Evolutionary conservation across 345 rosid species (phyloP), one percentile per base, ranked within the genome.

Genomic region (Zanthoxylum bungeanum): DNA sequence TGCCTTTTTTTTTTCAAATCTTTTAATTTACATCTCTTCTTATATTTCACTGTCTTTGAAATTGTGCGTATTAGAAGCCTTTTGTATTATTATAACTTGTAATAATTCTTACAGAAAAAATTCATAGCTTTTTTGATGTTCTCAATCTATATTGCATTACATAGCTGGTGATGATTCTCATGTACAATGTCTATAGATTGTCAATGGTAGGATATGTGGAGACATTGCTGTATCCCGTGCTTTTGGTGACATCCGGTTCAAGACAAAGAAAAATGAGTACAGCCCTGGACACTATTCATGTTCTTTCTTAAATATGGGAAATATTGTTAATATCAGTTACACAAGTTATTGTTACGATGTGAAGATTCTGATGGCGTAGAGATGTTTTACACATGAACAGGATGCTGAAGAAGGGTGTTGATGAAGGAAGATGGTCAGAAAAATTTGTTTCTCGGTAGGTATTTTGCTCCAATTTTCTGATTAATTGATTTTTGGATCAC

Each of bases 151-250:
- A 24, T 49, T 31, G 25, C 63, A 55, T 76, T 37, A 33, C 17
- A 55, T 21, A 16, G 47, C 56, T 71, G 50, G 57, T 66, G 47
- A 28, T 73, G 56, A 66, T 56, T 77, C 60, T 58, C 56, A 27
- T 22, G 37, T 63, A 33, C 24, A 46, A 72, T 49, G 42, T 64
- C 60, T 70, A 31, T 70, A 94, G 98, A 81, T 94, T 72, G 79
- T 73, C 74, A 94, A 94, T 73, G 97, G 98, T 70, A 88, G 98
- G 84, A 91, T 94, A 40, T 94, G 98, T 36, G 96, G 96, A 24
- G 97, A 94, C 78, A 91, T 94, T 76, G 89, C 98, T 22, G 92
- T 94, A 46, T 90, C 97, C 12, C 97, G 98, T 75, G 93, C 98
- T 73, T 91, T 94, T 73, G 98, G 98, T 25, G 98, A 94, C 81